Base-by-base conservation (phyloP, 306 rosid species). In the Dicorynia guianensis region DNA sequence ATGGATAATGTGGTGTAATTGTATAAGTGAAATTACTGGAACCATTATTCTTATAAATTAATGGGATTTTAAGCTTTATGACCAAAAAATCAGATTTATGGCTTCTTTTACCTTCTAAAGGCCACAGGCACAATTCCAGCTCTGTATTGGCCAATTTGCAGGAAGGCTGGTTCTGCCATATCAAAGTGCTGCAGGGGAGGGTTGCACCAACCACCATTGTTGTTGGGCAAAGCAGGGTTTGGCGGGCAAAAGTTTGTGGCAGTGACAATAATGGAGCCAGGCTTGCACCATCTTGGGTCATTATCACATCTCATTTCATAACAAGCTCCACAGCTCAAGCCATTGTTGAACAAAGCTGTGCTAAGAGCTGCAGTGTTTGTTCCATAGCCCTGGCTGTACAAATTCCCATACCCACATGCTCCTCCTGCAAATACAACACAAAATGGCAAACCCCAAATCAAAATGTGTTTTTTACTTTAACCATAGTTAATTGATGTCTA, bases 241-340 rank as follows among this genome's bases (percentile, higher is more conserved):
- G 97, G 97, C 0, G 97, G 97, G 67, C 97, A 90, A 61, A 92
- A 92, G 80, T 92, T 92, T 63, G 97, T 93, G 25, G 96, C 96
- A 34, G 96, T 93, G 8, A 93, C 96, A 63, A 74, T 83, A 63
- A 93, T 90, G 63, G 83, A 57, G 52, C 82, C 91, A 0, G 89
- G 77, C 3, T 82, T 87, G 86, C 98, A 93, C 98, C 98, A 93
- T 48, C 79, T 84, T 11, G 98, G 89, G 65, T 90, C 98, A 44
- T 79, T 69, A 50, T 12, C 68, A 68, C 98, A 93, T 39, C 65
- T 75, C 87, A 90, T 88, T 71, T 90, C 91, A 78, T 82, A 93
- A 52, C 98, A 93, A 17, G 92, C 82, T 4, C 98, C 98, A 40
- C 98, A 93, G 71, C 86, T 93, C 64, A 93, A 76, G 1, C 96